These are phyloP conservation scores for Radiomyces spectabilis DNA, from an alignment of 192 early-diverging fungal species.

Conservation along the genomic window DNA sequence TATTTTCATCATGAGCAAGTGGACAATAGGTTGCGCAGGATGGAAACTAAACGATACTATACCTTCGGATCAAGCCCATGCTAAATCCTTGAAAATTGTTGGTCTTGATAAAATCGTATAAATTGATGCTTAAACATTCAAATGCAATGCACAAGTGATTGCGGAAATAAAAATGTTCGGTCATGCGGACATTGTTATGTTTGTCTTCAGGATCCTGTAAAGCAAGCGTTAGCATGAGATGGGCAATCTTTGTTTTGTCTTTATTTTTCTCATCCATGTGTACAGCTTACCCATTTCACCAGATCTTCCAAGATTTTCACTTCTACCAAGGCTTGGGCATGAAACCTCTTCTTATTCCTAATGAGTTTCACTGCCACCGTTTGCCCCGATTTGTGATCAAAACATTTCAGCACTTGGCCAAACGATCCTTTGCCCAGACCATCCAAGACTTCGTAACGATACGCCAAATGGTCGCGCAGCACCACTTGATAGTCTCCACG, in stretches of 20 bases:
- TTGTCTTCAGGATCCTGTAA: conserved; percentile 71
- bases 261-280: background rate
- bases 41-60: no score
- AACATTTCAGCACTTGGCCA: conserved; percentile 86
- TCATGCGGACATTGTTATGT: conserved; percentile 81
- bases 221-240: background rate
- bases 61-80: conserved; percentile 63
- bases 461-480: conserved; percentile 77
- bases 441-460: conserved; percentile 87
- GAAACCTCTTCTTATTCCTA: conserved; percentile 91
- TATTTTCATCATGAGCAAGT: no score
- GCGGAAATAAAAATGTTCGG: conserved; percentile 89
- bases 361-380: conserved; percentile 90
- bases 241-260: background rate
- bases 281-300: conserved; percentile 54
- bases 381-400: conserved; percentile 82
- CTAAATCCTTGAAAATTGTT: conserved; percentile 87
- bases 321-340: conserved; percentile 88
- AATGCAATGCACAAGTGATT: conserved; percentile 93
- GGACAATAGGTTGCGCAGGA: no score
- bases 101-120: conserved; percentile 96
- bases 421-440: conserved; percentile 90
- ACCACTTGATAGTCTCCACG: conserved; percentile 87
- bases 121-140: conserved; percentile 88
- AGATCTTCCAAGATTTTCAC: conserved; percentile 85